Evolutionary conservation across 352 stramenopile species (phyloP).

Genomic region (Pythium insidiosum): DNA sequence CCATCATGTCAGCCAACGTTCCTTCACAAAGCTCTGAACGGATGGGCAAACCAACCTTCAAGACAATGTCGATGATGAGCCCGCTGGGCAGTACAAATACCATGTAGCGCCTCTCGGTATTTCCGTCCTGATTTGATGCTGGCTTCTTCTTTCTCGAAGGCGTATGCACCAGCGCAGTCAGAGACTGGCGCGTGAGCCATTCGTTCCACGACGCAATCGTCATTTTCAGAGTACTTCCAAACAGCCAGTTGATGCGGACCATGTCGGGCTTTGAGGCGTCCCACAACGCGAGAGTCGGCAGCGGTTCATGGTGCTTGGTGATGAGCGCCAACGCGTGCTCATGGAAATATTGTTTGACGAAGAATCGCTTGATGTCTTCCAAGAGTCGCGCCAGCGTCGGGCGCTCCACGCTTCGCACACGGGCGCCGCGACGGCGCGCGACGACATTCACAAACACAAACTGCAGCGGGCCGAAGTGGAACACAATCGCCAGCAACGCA

Average conservation of each 20-base stretch:
- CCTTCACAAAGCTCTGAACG: too few species aligned
- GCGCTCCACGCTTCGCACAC: constrained; percentile 14
- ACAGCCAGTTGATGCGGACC: constrained; percentile 43
- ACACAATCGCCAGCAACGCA: constrained; percentile 58
- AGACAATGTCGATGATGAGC: constrained; percentile 12
- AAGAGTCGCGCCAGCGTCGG: constrained; percentile 4
- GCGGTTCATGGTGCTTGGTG: neutral
- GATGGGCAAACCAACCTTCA: too few species aligned
- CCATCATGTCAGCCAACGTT: too few species aligned
- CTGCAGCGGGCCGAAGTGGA: constrained; percentile 69
- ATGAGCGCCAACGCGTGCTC: constrained; percentile 14
- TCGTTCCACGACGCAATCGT: constrained; percentile 65
- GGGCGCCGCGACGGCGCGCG: constrained; percentile 21
- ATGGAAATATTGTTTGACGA: constrained; percentile 18
- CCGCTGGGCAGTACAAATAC: constrained; percentile 64
- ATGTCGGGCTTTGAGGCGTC: neutral
- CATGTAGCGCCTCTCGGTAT: constrained; percentile 52
- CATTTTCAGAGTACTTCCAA: constrained; percentile 46
- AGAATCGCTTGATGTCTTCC: constrained; percentile 12
- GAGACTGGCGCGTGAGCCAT: constrained; percentile 42
- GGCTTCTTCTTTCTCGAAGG: constrained; percentile 10
- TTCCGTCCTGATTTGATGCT: constrained; percentile 11
- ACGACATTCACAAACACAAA: constrained; percentile 77
- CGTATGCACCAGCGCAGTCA: constrained; percentile 5
- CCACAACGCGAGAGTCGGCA: constrained; percentile 2